Evolutionary conservation across 768 basidiomycete genomes (phyloP).

Genomic region (Boletus sp.): DNA sequence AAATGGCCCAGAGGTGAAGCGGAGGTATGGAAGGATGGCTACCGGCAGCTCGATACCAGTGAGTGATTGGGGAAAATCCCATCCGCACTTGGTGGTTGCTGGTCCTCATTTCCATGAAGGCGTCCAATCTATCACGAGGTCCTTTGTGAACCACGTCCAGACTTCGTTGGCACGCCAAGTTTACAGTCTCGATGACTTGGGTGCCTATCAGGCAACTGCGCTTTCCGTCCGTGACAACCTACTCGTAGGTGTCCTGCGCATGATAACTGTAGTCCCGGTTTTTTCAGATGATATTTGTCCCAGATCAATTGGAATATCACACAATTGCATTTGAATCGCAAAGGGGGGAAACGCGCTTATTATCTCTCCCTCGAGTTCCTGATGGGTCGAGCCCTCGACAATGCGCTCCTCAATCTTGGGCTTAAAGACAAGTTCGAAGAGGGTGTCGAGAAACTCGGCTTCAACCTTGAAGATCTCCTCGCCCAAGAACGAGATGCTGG

Average conservation of each 20-base stretch:
- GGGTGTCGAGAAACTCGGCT: constrained; percentile 76
- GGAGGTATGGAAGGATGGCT: constrained; percentile 62
- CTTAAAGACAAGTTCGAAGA: constrained; percentile 72
- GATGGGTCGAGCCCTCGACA: constrained; percentile 78
- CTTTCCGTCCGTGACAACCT: constrained; percentile 86
- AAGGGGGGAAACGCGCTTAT: constrained; percentile 86
- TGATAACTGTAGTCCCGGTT: neutral
- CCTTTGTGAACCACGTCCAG: constrained; percentile 80
- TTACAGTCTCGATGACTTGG: constrained; percentile 81
- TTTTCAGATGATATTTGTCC: neutral
- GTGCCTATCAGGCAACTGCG: constrained; percentile 91
- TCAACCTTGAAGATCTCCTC: constrained; percentile 83
- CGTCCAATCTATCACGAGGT: constrained; percentile 60
- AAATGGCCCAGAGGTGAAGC: constrained; percentile 85
- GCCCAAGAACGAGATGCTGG: constrained; percentile 91
- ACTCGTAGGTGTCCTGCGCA: constrained; percentile 46
- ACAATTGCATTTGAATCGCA: constrained; percentile 72
- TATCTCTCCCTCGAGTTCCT: constrained; percentile 95
- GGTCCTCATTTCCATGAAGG: constrained; percentile 37
- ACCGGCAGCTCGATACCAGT: constrained; percentile 59
- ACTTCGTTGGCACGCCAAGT: constrained; percentile 89
- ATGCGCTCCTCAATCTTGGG: constrained; percentile 84
- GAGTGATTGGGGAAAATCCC: neutral
- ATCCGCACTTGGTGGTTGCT: constrained; percentile 2
- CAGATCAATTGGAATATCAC: constrained; percentile 87